Evolutionary conservation across 169 alveolate species (phyloP).

Genomic region (Plasmodium gonderi): DNA sequence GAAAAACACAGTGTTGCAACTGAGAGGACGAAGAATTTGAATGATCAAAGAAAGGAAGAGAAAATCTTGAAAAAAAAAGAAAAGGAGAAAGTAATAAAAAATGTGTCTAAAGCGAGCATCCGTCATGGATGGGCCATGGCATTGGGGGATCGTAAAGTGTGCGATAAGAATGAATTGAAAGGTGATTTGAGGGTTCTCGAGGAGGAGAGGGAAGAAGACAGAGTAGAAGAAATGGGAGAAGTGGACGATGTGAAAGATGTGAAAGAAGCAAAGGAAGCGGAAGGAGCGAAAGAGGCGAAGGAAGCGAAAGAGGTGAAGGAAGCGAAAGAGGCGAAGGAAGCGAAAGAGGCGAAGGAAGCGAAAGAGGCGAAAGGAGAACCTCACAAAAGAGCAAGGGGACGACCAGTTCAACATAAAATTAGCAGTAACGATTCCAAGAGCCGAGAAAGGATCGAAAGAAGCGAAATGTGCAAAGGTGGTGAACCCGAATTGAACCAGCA

Average conservation of each 20-base stretch:
- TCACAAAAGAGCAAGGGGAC: neutral
- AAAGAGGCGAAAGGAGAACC: neutral
- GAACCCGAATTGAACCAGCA: neutral
- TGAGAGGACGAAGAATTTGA: slow-evolving; percentile 10
- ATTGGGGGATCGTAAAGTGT: slow-evolving; percentile 18
- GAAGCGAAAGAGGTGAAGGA: neutral
- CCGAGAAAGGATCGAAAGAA: neutral
- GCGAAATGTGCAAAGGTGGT: neutral
- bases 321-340: neutral
- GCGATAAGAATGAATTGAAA: slow-evolving; percentile 36
- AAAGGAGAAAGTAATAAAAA: neutral
- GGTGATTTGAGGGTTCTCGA: neutral
- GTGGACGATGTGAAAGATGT: neutral
- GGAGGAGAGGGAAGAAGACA: slow-evolving; percentile 9
- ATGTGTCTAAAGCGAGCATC: neutral
- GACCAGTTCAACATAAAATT: neutral
- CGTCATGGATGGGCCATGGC: slow-evolving; percentile 24
- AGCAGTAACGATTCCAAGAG: neutral
- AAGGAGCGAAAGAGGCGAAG: neutral
- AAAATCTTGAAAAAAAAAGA: slow-evolving; percentile 10
- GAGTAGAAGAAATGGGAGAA: neutral
- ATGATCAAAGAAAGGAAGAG: slow-evolving; percentile 41
- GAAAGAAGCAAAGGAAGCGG: neutral
- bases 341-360: neutral
- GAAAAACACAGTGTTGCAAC: neutral